phyloP scores from a whole-genome alignment of 805 yeast genomes.

The Saturnispora sanitii region DNA sequence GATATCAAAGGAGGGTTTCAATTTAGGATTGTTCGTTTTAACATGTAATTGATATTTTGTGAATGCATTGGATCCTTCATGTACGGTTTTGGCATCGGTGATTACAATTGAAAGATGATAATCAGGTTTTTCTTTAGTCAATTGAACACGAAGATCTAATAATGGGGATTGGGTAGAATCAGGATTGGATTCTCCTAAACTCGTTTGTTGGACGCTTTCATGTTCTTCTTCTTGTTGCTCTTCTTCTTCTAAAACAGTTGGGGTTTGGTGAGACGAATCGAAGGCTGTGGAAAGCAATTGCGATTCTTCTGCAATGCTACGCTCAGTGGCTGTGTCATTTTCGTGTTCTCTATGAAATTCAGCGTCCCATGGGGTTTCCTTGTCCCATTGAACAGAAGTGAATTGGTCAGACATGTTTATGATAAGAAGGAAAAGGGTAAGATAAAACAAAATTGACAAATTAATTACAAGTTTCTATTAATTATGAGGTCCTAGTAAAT shows the following conservation, averaged over 20 bases:
- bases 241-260: not conserved
- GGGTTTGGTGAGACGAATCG: not conserved
- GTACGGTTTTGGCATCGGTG: conserved; percentile 55
- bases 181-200: no score
- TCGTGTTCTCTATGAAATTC: conserved; percentile 23
- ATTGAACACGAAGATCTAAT: not conserved
- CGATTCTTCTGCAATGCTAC: not conserved
- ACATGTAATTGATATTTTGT: conserved; percentile 65
- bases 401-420: conserved; percentile 34
- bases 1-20: conserved; percentile 38
- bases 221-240: not conserved
- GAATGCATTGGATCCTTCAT: conserved; percentile 68
- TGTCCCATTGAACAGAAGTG: conserved; percentile 49
- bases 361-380: conserved; percentile 6
- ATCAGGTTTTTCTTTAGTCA: conserved; percentile 3
- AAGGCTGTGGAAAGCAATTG: not conserved
- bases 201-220: no score
- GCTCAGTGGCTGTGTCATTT: no score
- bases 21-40: conserved; percentile 50
- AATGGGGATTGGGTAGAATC: not conserved
- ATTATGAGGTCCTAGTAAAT: not conserved
- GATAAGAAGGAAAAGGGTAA: not conserved
- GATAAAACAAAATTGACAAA: not conserved
- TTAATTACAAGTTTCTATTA: no score
- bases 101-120: conserved; percentile 32